phyloP scores from a whole-genome alignment of 257 asterid genomes.

The Solanum sejunctum region DNA sequence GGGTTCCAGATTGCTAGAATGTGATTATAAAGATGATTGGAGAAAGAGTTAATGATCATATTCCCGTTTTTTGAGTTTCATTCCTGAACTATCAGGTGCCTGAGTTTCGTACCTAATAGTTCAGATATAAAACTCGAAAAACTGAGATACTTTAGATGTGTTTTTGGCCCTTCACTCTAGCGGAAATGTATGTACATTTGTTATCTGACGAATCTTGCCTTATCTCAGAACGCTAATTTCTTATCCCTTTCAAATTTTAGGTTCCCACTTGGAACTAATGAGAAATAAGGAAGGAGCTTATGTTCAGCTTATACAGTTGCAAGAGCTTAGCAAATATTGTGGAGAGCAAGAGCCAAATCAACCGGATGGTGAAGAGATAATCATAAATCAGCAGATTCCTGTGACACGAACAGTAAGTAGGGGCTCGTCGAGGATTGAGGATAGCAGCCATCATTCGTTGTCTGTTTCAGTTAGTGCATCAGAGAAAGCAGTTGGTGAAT shows the following conservation, averaged over 20 bases:
- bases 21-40: not conserved
- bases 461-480: constrained; percentile 29
- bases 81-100: not conserved
- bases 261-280: constrained; percentile 30
- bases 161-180: not conserved
- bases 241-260: constrained; percentile 11
- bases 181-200: not conserved
- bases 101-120: not conserved
- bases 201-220: not conserved
- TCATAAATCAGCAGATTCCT: constrained; percentile 28
- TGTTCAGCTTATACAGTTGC: constrained; percentile 43
- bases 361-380: constrained; percentile 14
- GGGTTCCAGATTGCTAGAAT: not conserved
- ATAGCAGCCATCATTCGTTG: constrained; percentile 33
- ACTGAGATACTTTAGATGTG: not conserved
- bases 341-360: constrained; percentile 26
- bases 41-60: not conserved
- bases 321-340: constrained; percentile 25
- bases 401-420: constrained; percentile 30
- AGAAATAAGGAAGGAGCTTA: constrained; percentile 40
- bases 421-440: constrained; percentile 49
- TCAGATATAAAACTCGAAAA: not conserved
- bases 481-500: constrained; percentile 15
- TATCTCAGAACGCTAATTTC: not conserved
- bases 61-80: not conserved